phyloP scores from a whole-genome alignment of 2,329 filamentous ascomycete species.

The Pestalotiopsis sp. region DNA sequence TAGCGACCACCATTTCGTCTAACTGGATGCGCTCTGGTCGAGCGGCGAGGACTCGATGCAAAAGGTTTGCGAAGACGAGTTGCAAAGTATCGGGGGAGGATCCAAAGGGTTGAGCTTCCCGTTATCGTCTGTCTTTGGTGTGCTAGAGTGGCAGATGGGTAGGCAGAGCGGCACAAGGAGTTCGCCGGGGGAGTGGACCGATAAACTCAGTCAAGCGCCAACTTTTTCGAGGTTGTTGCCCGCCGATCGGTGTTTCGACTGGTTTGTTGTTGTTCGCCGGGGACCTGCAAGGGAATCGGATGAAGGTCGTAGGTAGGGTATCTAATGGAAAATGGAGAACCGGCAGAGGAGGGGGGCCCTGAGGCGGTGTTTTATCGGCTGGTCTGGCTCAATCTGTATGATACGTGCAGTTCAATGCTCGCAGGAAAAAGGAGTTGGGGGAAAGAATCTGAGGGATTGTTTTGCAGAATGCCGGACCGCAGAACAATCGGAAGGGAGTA shows the following conservation, averaged over 20 bases:
- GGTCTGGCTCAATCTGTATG: slow-evolving; percentile 4
- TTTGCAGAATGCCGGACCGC: background rate
- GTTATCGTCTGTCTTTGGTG: background rate
- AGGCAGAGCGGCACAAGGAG: background rate
- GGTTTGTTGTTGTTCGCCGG: slow-evolving; percentile 1
- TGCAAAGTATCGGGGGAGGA: slow-evolving; percentile 7
- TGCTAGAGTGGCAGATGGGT: background rate
- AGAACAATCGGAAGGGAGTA: background rate
- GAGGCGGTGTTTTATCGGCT: slow-evolving; percentile 10
- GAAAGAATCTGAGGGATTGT: background rate
- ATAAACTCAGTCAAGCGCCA: background rate
- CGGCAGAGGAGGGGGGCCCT: slow-evolving; percentile 4
- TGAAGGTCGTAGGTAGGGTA: background rate
- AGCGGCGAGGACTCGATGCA: slow-evolving; percentile 26
- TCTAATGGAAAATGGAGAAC: slow-evolving; percentile 1
- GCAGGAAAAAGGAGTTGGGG: background rate
- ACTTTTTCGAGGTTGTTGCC: slow-evolving; percentile 4
- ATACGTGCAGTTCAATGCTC: background rate
- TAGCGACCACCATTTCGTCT: slow-evolving; percentile 63
- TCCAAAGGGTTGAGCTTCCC: background rate
- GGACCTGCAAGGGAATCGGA: background rate
- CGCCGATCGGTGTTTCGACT: background rate
- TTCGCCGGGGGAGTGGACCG: background rate
- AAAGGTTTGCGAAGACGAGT: slow-evolving; percentile 5
- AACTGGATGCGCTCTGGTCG: slow-evolving; percentile 41